phyloP scores from a whole-genome alignment of 2,329 filamentous ascomycete species.

The Lasiodiplodia gonubiensis region DNA sequence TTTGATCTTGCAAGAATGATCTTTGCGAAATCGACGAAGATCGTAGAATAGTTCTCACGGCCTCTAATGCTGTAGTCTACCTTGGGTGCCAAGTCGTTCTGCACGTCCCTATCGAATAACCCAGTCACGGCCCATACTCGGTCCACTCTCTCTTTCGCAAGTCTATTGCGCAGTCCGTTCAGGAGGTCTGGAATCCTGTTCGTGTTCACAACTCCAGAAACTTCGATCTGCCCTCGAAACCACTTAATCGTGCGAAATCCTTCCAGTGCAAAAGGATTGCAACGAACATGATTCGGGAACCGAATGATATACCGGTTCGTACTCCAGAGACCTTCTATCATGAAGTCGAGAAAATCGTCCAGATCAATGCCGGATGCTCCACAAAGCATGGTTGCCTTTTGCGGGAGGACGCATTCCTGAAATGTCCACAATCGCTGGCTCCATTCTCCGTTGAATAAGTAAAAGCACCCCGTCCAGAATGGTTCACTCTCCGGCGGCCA shows the following conservation, averaged over 20 bases:
- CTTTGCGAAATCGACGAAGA: background rate
- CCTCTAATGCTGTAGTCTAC: background rate
- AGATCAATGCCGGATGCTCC: background rate
- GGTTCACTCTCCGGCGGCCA: background rate
- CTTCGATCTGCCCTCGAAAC: background rate
- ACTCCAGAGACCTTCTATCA: rapidly evolving
- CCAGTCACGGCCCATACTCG: background rate
- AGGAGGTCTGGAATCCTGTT: background rate
- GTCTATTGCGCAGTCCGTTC: rapidly evolving
- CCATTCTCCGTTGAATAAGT: background rate
- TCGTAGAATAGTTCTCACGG: background rate
- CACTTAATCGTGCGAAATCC: rapidly evolving
- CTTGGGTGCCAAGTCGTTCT: background rate
- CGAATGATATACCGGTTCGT: rapidly evolving
- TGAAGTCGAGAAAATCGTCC: background rate
- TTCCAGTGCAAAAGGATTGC: background rate
- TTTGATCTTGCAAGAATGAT: background rate
- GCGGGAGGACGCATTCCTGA: background rate
- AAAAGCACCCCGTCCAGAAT: background rate
- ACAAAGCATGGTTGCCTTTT: background rate
- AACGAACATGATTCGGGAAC: rapidly evolving
- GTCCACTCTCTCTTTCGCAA: background rate
- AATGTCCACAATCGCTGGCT: background rate
- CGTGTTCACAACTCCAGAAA: too few species aligned
- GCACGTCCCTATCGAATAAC: background rate